phyloP scores from a whole-genome alignment of 805 yeast species.

The Candida ulmi region DNA sequence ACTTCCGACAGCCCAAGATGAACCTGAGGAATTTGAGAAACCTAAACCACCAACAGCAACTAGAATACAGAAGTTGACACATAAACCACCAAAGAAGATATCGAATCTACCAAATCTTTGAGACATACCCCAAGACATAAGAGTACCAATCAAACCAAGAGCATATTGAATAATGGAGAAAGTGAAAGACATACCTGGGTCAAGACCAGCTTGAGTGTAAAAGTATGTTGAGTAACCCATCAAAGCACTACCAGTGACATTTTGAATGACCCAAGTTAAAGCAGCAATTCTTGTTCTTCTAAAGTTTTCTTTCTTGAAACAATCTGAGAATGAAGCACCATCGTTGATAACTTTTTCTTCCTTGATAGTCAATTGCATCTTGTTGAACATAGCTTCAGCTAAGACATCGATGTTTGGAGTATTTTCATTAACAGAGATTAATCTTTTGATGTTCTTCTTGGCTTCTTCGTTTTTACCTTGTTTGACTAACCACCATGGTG shows the following conservation, averaged over 20 bases:
- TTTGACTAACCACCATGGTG: conserved; percentile 42
- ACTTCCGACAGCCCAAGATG: conserved; percentile 26
- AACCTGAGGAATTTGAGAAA: conserved; percentile 4
- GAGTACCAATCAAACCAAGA: conserved; percentile 27
- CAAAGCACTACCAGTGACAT: conserved; percentile 41
- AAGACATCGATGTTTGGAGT: conserved; percentile 12
- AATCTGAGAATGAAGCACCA: conserved; percentile 32
- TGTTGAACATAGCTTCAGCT: conserved; percentile 29
- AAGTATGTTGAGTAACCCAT: conserved; percentile 43
- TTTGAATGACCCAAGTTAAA: conserved; percentile 37
- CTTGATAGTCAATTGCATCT: conserved; percentile 26
- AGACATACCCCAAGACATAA: conserved; percentile 27
- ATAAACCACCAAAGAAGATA: conserved; percentile 22
- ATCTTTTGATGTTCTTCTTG: conserved; percentile 23
- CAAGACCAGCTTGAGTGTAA: conserved; percentile 43
- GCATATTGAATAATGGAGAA: conserved; percentile 32
- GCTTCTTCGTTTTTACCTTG: conserved; percentile 31
- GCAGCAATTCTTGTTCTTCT: conserved; percentile 39
- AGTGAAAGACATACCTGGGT: conserved; percentile 34
- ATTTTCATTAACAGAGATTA: conserved; percentile 6
- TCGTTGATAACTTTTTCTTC: conserved; percentile 22
- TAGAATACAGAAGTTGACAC: conserved; percentile 12
- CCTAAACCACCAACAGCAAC: conserved; percentile 25
- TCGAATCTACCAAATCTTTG: conserved; percentile 27
- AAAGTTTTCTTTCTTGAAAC: conserved; percentile 38